Evolutionary conservation across 306 rosid genomes (phyloP).

Genomic region (Cyclanthera cordifolia): DNA sequence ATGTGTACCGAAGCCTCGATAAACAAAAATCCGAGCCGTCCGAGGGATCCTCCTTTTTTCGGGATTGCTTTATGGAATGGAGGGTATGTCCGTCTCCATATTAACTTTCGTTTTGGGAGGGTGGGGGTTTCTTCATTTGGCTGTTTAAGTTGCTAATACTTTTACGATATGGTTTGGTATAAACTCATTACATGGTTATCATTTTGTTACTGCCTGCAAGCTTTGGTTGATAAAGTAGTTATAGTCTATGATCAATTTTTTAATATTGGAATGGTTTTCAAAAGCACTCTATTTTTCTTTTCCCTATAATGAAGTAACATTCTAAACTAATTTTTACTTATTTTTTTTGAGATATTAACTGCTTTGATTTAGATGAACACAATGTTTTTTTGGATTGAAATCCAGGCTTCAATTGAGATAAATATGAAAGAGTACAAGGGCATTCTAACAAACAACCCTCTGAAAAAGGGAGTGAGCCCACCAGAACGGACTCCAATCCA

Average conservation of each 20-base stretch:
- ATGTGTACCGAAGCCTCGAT: conserved; percentile 58
- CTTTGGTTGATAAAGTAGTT: not conserved
- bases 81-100: conserved; percentile 52
- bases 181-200: not conserved
- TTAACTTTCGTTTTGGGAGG: not conserved
- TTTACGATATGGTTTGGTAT: not conserved
- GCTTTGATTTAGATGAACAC: not conserved
- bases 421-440: no score
- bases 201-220: not conserved
- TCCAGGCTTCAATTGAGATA: no score
- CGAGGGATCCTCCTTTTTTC: conserved; percentile 69
- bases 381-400: not conserved
- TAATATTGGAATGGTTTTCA: no score
- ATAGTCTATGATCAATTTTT: no score
- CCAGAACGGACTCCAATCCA: no score
- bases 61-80: conserved; percentile 74
- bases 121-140: not conserved
- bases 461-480: no score
- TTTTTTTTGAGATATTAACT: no score
- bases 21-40: conserved; percentile 58
- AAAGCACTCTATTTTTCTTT: not conserved
- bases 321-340: no score
- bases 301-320: not conserved
- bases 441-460: no score
- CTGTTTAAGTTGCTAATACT: not conserved